Evolutionary conservation across 305 asterid species (phyloP).

Genomic region (Fraxinus albicans): DNA sequence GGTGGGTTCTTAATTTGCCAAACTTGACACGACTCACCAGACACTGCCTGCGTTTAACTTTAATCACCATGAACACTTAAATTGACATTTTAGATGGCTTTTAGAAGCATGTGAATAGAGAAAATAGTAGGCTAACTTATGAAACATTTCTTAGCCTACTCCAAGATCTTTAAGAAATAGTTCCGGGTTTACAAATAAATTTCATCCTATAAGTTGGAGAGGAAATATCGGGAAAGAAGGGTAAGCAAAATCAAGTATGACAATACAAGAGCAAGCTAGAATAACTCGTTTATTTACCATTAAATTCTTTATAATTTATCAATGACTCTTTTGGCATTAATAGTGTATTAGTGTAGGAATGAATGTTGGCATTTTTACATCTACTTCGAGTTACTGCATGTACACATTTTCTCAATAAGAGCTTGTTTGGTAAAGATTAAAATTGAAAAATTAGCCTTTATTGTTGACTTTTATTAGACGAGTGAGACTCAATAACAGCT

Average conservation of each 20-base stretch:
- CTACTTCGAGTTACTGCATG: neutral
- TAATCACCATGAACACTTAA: neutral
- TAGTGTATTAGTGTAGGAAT: too few relatives aligned
- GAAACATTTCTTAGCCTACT: neutral
- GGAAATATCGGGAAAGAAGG: too few relatives aligned
- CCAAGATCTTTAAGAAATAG: neutral
- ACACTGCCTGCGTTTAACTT: too few relatives aligned
- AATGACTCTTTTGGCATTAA: too few relatives aligned
- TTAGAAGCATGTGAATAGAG: neutral
- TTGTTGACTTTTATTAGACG: too few relatives aligned
- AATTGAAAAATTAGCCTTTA: too few relatives aligned
- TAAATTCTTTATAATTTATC: too few relatives aligned
- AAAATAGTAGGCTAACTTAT: neutral
- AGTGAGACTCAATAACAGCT: too few relatives aligned
- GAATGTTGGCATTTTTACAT: neutral
- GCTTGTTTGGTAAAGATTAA: too few relatives aligned
- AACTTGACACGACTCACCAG: neutral
- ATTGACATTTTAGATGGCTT: neutral
- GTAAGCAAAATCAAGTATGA: neutral
- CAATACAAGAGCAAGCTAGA: neutral
- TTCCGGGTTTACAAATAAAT: neutral
- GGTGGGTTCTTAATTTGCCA: neutral
- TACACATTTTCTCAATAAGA: neutral
- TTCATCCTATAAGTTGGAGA: too few relatives aligned
- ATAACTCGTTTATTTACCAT: neutral